Conservation (phyloP, 108 stramenopile species). For the Parmales sp. region DNA sequence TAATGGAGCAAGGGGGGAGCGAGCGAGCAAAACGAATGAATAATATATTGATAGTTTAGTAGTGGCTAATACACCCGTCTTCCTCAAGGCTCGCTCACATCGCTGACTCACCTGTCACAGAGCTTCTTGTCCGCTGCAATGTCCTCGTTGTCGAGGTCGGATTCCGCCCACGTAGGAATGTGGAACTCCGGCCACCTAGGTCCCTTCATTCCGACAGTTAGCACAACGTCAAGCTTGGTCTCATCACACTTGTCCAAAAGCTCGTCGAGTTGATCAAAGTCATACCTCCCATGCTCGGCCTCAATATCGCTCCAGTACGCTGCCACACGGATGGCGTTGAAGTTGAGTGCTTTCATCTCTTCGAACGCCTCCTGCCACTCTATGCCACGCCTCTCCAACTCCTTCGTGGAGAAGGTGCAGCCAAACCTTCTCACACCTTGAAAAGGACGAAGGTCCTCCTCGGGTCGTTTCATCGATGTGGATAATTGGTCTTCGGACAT, state of each 20-base stretch:
- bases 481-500: too few relatives aligned
- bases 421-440: neutral
- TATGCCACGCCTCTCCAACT: neutral
- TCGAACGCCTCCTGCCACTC: constrained; percentile 10
- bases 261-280: neutral
- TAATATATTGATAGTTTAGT: too few relatives aligned
- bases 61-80: too few relatives aligned
- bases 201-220: constrained; percentile 5
- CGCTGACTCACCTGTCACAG: neutral
- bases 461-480: too few relatives aligned
- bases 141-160: neutral
- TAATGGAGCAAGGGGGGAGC: too few relatives aligned
- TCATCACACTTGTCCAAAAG: neutral
- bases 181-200: constrained; percentile 11
- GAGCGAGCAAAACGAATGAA: too few relatives aligned
- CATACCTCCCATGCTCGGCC: constrained; percentile 1
- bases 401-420: neutral
- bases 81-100: neutral
- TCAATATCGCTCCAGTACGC: constrained; percentile 10
- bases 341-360: neutral
- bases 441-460: too few relatives aligned
- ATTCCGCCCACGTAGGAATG: constrained; percentile 2
- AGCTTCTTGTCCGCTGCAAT: neutral
- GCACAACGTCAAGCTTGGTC: neutral
- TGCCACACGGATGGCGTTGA: neutral